phyloP scores from a whole-genome alignment of 2,329 filamentous ascomycete genomes.

The Elsinoe ampelina region DNA sequence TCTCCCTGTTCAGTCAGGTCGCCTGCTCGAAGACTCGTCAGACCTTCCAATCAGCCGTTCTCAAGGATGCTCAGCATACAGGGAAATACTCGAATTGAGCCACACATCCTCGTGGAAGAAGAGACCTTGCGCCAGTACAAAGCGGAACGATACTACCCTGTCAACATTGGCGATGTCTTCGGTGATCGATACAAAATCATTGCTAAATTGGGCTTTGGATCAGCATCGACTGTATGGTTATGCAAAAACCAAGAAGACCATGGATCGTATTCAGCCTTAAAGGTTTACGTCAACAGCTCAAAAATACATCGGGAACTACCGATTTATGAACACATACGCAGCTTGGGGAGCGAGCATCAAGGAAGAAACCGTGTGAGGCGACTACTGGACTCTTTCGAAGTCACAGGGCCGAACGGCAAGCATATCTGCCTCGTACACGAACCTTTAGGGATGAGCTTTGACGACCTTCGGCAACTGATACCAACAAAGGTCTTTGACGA shows the following conservation, averaged over 20 bases:
- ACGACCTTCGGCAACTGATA: slow-evolving; percentile 26
- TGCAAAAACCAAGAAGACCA: slow-evolving; percentile 28
- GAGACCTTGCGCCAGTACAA: slow-evolving; percentile 18
- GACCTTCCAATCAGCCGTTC: too few species aligned
- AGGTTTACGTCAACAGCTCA: slow-evolving; percentile 27
- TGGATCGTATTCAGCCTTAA: slow-evolving; percentile 25
- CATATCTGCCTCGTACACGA: slow-evolving; percentile 30
- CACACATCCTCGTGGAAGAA: not conserved
- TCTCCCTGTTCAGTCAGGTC: too few species aligned
- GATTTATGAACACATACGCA: slow-evolving; percentile 25
- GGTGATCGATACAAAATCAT: slow-evolving; percentile 30
- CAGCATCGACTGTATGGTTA: slow-evolving; percentile 36
- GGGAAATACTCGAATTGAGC: not conserved
- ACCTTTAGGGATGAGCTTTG: slow-evolving; percentile 33
- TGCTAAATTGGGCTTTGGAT: slow-evolving; percentile 37
- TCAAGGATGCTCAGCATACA: too few species aligned
- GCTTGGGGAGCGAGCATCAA: slow-evolving; percentile 20
- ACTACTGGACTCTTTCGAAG: slow-evolving; percentile 30
- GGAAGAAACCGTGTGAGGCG: slow-evolving; percentile 27
- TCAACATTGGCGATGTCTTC: slow-evolving; percentile 29
- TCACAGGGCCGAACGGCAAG: slow-evolving; percentile 25
- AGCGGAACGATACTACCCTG: slow-evolving; percentile 30
- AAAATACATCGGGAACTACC: slow-evolving; percentile 25
- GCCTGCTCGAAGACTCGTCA: too few species aligned
- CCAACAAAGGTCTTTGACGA: slow-evolving; percentile 12